Base-by-base conservation (phyloP, 495 filamentous ascomycete species). In the Bryoglossum gracile region DNA sequence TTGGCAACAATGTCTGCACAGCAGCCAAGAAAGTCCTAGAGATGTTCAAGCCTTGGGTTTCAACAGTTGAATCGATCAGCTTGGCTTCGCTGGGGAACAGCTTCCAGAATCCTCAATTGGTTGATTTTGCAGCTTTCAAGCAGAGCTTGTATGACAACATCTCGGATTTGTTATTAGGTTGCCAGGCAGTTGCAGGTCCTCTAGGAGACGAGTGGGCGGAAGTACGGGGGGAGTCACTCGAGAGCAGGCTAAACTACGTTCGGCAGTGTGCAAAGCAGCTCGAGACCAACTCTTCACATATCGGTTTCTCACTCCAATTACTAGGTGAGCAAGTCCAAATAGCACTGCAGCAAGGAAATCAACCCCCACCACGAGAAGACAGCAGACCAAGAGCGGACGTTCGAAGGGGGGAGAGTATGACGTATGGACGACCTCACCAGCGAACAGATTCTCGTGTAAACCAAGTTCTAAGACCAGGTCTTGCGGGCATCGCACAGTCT, bases 151-250 rank as follows among this genome's bases (percentile, higher is more conserved):
- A 96, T 62, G 92, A 97, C 66, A 83, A 86, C 17, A 84, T 94
- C 50, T 88, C 87, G 35, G 92, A 98, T 60, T 76, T 98, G 36
- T 66, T 96, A 10, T 61, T 95, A 16, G 80, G 82, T 46, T 94
- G 89, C 62, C 91, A 97, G 63, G 80, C 81, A 6, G 82, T 96
- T 9, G 84, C 90, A 9, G 86, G 87, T 11, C 91, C 94, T 26
- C 69, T 98, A 23, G 86, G 83, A 9, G 92, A 98, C 62, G 92
- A 98, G 65, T 98, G 92, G 92, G 79, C 89, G 17, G 89, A 94
- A 56, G 68, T 86, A 10, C 80, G 90, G n/a, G 88, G 89, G 3
- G 87, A 91, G 59, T 86, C 90, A 13, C 72, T 98, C n/a, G 91
- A 95, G 52, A 87, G 89, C 51, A 80, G 91, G 30, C 61, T 98